Percentiles rank a stretch among this genome's conserved stretches.
Evolutionary conservation across 179 eudicot species (phyloP).

Genomic region (Actinidia polygama): DNA sequence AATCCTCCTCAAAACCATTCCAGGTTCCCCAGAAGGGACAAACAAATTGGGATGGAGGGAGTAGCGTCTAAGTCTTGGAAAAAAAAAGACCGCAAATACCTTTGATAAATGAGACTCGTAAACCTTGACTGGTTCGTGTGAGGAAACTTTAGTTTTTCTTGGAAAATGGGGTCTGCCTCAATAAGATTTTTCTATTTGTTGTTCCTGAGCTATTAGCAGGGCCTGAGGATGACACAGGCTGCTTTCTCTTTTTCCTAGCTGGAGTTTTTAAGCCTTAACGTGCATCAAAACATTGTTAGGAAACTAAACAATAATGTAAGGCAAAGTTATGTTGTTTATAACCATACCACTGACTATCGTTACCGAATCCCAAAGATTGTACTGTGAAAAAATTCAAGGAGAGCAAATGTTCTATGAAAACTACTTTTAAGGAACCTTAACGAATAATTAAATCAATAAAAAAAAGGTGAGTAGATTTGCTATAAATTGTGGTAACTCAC

Average conservation of each 20-base stretch:
- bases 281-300: slow-evolving; percentile 38
- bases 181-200: slow-evolving; percentile 70
- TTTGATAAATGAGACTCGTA: slow-evolving; percentile 59
- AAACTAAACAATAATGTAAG: slow-evolving; percentile 19
- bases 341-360: not conserved
- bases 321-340: not conserved
- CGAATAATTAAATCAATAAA: not conserved
- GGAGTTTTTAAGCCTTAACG: slow-evolving; percentile 73
- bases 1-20: too few relatives aligned
- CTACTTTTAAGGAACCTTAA: not conserved
- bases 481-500: not conserved
- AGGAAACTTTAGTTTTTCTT: slow-evolving; percentile 55
- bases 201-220: slow-evolving; percentile 99
- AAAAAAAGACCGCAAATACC: slow-evolving; percentile 32
- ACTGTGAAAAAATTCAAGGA: not conserved
- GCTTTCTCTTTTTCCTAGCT: slow-evolving; percentile 94
- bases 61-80: too few relatives aligned
- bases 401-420: not conserved
- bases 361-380: not conserved
- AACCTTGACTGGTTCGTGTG: slow-evolving; percentile 48
- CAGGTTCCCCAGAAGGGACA: too few relatives aligned
- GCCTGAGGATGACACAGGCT: slow-evolving; percentile 87
- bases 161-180: slow-evolving; percentile 54
- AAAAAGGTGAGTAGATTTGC: too few relatives aligned
- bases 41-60: too few relatives aligned